Evolutionary conservation across 164 flowering plant species (phyloP), one percentile per base, ranked within the genome.

Genomic region (Kingdonia uniflora): DNA sequence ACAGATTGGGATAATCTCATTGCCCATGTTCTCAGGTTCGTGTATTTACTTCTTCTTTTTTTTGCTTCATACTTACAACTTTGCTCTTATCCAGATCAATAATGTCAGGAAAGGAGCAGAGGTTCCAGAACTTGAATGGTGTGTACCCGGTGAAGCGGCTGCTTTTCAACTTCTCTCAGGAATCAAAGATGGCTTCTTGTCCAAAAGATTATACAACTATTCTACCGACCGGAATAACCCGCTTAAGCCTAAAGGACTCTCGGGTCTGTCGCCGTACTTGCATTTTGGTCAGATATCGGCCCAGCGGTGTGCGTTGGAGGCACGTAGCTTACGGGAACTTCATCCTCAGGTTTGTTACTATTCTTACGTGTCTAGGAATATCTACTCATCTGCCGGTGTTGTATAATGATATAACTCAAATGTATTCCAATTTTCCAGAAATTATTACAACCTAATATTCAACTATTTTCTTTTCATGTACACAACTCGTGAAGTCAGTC

Each of bases 201-300:
- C 84, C 0, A 74, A 65, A 23, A 77, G 96, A 61, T 70, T 92
- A 70, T 84, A 75, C 57, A 73, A 51, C 56, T 92, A 92, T 66
- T 50, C 79, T 19, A 49, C 67, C 1, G 95, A 88, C 33, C 63
- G 99, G 33, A 92, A 92, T 60, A 80, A 82, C 67, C 99, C 99
- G 3, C 39, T 81, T 42, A 92, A 84, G 59, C 85, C 86, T 8
- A 75, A 62, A 66, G 89, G 74, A 1, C 89, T 92, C 10, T 92
- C 96, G 33, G 87, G 96, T 42, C 82, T 88, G 23, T 92, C 96
- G 24, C 99, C 99, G n/a, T 92, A 92, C 65, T 65, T 92, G 67
- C 99, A 92, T 70, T 88, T 92, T 73, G 99, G 99, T 50, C 85
- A 86, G 68, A 81, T 92, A 68, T 82, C 96, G 40, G 81, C 96